Conservation (phyloP, 2,329 filamentous ascomycete genomes). For the Talaromyces islandicus region DNA sequence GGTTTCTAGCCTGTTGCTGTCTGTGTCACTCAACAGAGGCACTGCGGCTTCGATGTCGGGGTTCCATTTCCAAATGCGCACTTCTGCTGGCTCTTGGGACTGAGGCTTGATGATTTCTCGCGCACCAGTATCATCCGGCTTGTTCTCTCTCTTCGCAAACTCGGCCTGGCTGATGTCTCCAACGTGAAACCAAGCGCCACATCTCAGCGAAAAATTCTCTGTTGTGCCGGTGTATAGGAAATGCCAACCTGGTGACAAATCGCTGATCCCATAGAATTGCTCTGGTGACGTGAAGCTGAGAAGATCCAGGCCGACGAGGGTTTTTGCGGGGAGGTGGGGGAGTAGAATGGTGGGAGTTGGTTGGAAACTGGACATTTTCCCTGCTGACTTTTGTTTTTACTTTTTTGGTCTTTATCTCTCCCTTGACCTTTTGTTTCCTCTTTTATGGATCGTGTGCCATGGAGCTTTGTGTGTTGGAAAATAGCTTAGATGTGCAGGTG, state of each 20-base stretch:
- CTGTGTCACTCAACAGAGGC: slow-evolving; percentile 22
- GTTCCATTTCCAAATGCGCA: slow-evolving; percentile 53
- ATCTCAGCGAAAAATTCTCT: slow-evolving; percentile 53
- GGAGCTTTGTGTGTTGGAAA: neutral
- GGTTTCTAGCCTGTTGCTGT: slow-evolving; percentile 41
- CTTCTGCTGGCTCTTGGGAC: slow-evolving; percentile 28
- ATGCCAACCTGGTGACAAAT: slow-evolving; percentile 53
- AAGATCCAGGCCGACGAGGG: slow-evolving; percentile 47
- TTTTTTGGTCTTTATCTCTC: neutral
- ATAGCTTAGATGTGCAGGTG: neutral
- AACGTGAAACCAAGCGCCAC: slow-evolving; percentile 57
- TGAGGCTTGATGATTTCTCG: slow-evolving; percentile 9
- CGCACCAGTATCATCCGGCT: neutral
- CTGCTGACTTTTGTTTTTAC: neutral
- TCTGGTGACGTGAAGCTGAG: slow-evolving; percentile 59
- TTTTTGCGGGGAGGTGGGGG: slow-evolving; percentile 39
- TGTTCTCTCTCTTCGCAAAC: neutral
- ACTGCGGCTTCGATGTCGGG: slow-evolving; percentile 29
- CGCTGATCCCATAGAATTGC: slow-evolving; percentile 56
- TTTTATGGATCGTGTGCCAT: neutral
- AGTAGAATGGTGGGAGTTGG: slow-evolving; percentile 40
- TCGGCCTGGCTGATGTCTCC: slow-evolving; percentile 23
- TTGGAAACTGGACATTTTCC: slow-evolving; percentile 12
- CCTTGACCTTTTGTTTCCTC: neutral
- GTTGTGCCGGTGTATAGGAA: slow-evolving; percentile 57